Base-by-base conservation (phyloP, 2,329 filamentous ascomycete genomes). In the Penicillium polonicum region DNA sequence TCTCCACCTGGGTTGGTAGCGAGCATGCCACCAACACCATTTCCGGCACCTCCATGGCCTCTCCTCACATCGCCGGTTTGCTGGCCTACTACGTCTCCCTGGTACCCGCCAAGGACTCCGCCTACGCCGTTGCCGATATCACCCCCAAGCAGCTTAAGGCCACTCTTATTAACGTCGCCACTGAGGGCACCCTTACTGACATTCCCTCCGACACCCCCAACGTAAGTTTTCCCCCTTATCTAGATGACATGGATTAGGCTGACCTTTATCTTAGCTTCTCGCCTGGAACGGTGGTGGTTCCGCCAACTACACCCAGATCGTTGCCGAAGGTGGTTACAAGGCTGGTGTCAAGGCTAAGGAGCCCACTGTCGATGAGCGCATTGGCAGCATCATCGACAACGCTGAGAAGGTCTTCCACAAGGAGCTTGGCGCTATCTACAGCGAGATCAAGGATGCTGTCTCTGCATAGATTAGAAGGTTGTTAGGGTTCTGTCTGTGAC, bases 41-140 rank as follows among this genome's bases (percentile, higher is more conserved):
- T 82, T 97, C 93, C 42, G 94, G 94, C 77, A 99, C 94, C 66
- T 99, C 94, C 55, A 99, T 99, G 94, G 94, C 94, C 62, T 97
- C 94, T 62, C 94, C 94, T 69, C 94, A 99, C 79, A 89, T 99
- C 75, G 89, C 88, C 74, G 94, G 94, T 85, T 91, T 99, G 64
- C 83, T 97, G 70, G 94, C 94, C 80, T 99, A 99, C 85, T 90
- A 96, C 80, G 88, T 99, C 60, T 99, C 94, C 65, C 91, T 99
- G 57, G 92, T 97, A 81, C 94, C 94, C 48, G 81, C 89, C 65
- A 84, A 85, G 70, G 91, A 95, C 79, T 99, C 95, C 42, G 92
- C 91, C 73, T 99, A 91, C 75, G 89, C 92, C 63, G 88, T 97
- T 71, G 90, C 89, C 60, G 83, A 89, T 64, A 92, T 99, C 78